Percentiles rank a stretch among this genome's conserved stretches.
These are phyloP conservation scores for Actinomucor elegans DNA, from an alignment of 371 early-diverging fungal genomes.

Conservation along the genomic window DNA sequence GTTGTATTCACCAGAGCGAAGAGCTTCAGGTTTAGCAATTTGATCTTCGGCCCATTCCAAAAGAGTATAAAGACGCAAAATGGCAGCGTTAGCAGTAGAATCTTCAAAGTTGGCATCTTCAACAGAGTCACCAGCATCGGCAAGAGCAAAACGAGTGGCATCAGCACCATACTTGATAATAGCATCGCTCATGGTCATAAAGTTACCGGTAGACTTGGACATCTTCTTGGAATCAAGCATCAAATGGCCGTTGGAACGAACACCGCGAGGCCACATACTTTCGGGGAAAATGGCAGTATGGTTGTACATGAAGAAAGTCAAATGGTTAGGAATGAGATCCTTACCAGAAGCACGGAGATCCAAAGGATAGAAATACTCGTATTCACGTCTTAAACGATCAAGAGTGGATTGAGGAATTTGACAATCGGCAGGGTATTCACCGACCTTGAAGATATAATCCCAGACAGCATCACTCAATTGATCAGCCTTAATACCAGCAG, in stretches of 20 bases:
- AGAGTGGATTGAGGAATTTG: constrained; percentile 67
- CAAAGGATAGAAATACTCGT: constrained; percentile 98
- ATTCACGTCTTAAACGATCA: constrained; percentile 81
- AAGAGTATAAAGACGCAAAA: constrained; percentile 92
- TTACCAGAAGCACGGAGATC: constrained; percentile 99
- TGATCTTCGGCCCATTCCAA: constrained; percentile 88
- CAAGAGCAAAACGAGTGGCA: constrained; percentile 96
- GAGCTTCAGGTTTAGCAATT: constrained; percentile 28
- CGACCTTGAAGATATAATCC: constrained; percentile 91
- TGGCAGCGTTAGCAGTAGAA: constrained; percentile 95
- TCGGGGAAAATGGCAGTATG: constrained; percentile 98
- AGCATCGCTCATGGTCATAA: constrained; percentile 90
- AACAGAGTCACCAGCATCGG: constrained; percentile 93
- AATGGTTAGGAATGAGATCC: constrained; percentile 99
- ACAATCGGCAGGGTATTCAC: constrained; percentile 63
- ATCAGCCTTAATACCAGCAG: constrained; percentile 77
- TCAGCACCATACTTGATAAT: constrained; percentile 95
- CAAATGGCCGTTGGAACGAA: constrained; percentile 98
- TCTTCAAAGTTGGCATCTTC: constrained; percentile 99
- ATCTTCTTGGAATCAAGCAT: constrained; percentile 98
- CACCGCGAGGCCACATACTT: constrained; percentile 89
- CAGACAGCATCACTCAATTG: constrained; percentile 96
- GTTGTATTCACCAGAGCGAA: constrained; percentile 49
- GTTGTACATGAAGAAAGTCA: constrained; percentile 98
- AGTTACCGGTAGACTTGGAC: constrained; percentile 99